These are phyloP conservation scores for Sinapis alba DNA, from an alignment of 441 rosid genomes.

Conservation along the genomic window DNA sequence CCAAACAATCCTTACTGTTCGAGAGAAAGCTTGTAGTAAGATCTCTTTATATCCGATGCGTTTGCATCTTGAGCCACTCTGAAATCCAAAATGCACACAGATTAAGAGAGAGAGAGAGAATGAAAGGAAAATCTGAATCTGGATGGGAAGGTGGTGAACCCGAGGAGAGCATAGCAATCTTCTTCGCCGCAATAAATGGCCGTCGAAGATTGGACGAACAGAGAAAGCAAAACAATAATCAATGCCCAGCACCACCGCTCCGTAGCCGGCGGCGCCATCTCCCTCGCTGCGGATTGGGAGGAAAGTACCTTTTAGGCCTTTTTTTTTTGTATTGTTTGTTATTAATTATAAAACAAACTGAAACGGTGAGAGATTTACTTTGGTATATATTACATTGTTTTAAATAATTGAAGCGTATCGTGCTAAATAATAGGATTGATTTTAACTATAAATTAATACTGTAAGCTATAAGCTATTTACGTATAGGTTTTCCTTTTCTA, in stretches of 20 bases:
- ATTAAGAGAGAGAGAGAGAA: neutral
- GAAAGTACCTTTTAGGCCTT: neutral
- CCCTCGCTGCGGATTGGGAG: slow-evolving; percentile 22
- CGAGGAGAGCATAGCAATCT: slow-evolving; percentile 92
- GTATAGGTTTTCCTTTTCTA: neutral
- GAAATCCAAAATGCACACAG: slow-evolving; percentile 20
- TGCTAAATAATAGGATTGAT: neutral
- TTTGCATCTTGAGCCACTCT: slow-evolving; percentile 89
- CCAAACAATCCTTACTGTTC: slow-evolving; percentile 56
- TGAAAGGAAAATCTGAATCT: slow-evolving; percentile 9
- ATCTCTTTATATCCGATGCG: slow-evolving; percentile 89
- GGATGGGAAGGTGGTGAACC: slow-evolving; percentile 44
- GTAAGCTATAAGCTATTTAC: neutral
- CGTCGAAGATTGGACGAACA: slow-evolving; percentile 51
- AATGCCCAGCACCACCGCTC: slow-evolving; percentile 49
- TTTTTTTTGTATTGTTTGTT: neutral
- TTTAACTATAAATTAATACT: neutral
- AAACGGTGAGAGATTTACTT: neutral
- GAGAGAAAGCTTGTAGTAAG: slow-evolving; percentile 89
- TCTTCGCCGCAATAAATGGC: slow-evolving; percentile 96
- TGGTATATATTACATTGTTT: neutral
- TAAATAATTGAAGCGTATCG: neutral
- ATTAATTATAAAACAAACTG: too few species aligned
- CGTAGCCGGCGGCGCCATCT: slow-evolving; percentile 66
- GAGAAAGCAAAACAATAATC: slow-evolving; percentile 41